Evolutionary conservation across 257 asterid genomes (phyloP), one percentile per base, ranked within the genome.

Genomic region (Euphrasia confusa): DNA sequence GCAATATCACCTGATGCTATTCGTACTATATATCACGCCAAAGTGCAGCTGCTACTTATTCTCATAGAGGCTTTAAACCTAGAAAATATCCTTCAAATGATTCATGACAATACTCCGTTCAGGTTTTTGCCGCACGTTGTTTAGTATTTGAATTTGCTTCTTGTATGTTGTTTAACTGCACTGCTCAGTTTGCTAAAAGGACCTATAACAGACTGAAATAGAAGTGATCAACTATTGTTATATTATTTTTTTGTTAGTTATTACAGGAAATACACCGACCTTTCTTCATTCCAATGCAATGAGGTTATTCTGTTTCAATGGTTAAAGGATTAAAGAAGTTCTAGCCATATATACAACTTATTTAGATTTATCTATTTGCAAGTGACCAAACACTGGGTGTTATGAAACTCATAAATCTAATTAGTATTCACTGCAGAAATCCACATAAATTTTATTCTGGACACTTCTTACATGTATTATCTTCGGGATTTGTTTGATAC

Each of bases 21-120:
- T 53, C 66, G 63, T 69, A 71, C 89, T 50, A 79, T 88, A 74
- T 80, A 80, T 79, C 89, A 78, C 78, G 85, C 84, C 60, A 86
- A 87, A 85, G 90, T 89, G 70, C 95, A 85, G 77, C 76, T 93
- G 75, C 73, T 86, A 39, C 80, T 89, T 73, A 82, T 87, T 76
- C 96, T 93, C 70, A 89, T 93, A 14, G 95, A 89, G 78, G 80
- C 94, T 61, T 71, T 93, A 74, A 84, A 93, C 75, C 80, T 93
- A 77, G 99, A 93, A 77, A 83, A 40, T 82, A 87, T 93, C 66
- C 90, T 93, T 61, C 97, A 89, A 65, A 84, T 89, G 97, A 71
- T 90, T 77, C 92, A 87, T 61, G 99, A 93, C 72, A 87, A 79
- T 70, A 72, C 64, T 71, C 80, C 97, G 3, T 87, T 87, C 87